Percentiles rank a stretch among this genome's conserved stretches.
phyloP scores from a whole-genome alignment of 441 rosid genomes.

The Gossypium lobatum region DNA sequence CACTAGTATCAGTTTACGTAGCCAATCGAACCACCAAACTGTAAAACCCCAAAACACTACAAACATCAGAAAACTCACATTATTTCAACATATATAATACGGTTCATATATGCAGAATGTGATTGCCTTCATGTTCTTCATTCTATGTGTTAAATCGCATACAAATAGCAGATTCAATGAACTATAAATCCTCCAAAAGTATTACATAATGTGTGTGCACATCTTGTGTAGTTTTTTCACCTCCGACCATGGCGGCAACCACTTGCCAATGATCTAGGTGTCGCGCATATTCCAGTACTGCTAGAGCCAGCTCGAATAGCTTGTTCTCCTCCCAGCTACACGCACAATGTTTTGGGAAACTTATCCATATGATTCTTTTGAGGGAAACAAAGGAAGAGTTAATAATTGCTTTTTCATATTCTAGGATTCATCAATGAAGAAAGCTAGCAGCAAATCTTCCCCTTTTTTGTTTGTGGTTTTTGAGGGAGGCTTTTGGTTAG shows the following conservation, averaged over 20 bases:
- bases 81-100: no score
- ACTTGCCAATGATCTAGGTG: slow-evolving; percentile 56
- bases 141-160: no score
- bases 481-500: slow-evolving; percentile 12
- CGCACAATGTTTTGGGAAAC: slow-evolving; percentile 27
- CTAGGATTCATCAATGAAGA: slow-evolving; percentile 29
- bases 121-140: no score
- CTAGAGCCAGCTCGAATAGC: slow-evolving; percentile 60
- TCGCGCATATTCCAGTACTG: slow-evolving; percentile 42
- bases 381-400: slow-evolving; percentile 21
- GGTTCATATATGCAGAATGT: no score
- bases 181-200: slow-evolving; percentile 56
- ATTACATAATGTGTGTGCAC: slow-evolving; percentile 47
- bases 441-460: background rate
- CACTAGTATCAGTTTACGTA: no score
- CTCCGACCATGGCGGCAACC: slow-evolving; percentile 64
- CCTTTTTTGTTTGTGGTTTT: no score
- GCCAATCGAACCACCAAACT: no score
- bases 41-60: no score
- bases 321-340: slow-evolving; percentile 86
- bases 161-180: slow-evolving; percentile 34
- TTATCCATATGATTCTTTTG: slow-evolving; percentile 31
- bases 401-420: slow-evolving; percentile 25
- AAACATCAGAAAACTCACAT: no score
- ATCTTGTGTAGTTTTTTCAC: slow-evolving; percentile 50